Evolutionary conservation across 495 filamentous ascomycete species (phyloP).

Genomic region (Xanthoparmelia taractica): DNA sequence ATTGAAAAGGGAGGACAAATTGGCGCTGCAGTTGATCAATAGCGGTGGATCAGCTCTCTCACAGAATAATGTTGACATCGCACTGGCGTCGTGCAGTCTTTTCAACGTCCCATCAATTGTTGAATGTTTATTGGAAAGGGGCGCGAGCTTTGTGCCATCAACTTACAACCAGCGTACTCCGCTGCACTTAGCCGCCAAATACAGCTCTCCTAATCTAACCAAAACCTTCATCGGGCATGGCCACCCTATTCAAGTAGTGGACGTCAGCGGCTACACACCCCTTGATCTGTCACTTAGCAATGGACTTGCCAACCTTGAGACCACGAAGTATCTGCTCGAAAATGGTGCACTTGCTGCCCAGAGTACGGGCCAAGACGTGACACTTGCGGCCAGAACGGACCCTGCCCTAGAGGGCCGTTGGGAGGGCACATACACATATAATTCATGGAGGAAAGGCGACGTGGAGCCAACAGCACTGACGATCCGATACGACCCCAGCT

Average conservation of each 20-base stretch:
- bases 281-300: conserved; percentile 4
- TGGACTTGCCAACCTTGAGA: conserved; percentile 1
- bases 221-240: conserved; percentile 4
- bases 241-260: background rate
- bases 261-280: conserved; percentile 7
- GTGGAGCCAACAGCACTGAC: conserved; percentile 6
- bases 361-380: background rate
- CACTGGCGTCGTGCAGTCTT: background rate
- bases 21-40: background rate
- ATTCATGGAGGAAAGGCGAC: background rate
- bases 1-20: background rate
- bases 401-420: conserved; percentile 6
- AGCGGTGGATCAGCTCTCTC: background rate
- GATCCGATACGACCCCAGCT: background rate
- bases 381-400: background rate
- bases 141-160: conserved; percentile 20
- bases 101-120: background rate
- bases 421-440: conserved; percentile 15
- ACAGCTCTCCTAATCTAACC: background rate
- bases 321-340: conserved; percentile 3
- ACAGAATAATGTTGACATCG: background rate
- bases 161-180: conserved; percentile 10
- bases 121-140: conserved; percentile 2
- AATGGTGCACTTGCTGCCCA: conserved; percentile 1
- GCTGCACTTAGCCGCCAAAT: conserved; percentile 19